These are phyloP conservation scores for Fusarium ramigenum DNA, from an alignment of 2,329 filamentous ascomycete genomes.

Conservation along the genomic window DNA sequence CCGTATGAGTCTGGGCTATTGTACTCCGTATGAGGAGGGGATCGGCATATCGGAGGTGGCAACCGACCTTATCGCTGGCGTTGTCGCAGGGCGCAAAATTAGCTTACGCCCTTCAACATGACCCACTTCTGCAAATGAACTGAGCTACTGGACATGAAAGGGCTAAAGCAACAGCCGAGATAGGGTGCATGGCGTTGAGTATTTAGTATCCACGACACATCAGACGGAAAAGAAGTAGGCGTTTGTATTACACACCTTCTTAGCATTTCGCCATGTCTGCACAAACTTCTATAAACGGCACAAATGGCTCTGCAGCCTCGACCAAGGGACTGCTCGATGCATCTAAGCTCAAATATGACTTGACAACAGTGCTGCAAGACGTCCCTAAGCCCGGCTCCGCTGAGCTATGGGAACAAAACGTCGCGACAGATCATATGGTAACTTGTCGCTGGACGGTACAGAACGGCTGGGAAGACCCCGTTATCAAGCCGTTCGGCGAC, in stretches of 20 bases:
- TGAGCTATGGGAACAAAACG: not conserved
- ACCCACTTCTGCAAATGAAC: not conserved
- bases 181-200: fast-evolving
- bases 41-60: not conserved
- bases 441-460: not conserved
- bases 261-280: not conserved
- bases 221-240: fast-evolving
- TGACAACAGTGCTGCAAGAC: not conserved
- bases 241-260: fast-evolving
- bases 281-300: not conserved
- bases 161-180: fast-evolving
- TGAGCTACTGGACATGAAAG: not conserved
- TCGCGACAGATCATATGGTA: not conserved
- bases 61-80: not conserved
- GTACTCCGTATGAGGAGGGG: not conserved
- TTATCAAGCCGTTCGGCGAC: not conserved
- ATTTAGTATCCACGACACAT: fast-evolving
- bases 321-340: not conserved
- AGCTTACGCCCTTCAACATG: not conserved
- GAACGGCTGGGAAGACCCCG: not conserved
- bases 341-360: not conserved
- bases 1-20: too few species aligned
- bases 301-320: fast-evolving
- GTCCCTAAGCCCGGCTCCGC: not conserved
- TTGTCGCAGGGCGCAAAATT: not conserved